A percentile compares a stretch with the other conserved stretches of the same genome.
Conservation (phyloP, 2,329 filamentous ascomycete genomes). For the Aplosporella prunicola region DNA sequence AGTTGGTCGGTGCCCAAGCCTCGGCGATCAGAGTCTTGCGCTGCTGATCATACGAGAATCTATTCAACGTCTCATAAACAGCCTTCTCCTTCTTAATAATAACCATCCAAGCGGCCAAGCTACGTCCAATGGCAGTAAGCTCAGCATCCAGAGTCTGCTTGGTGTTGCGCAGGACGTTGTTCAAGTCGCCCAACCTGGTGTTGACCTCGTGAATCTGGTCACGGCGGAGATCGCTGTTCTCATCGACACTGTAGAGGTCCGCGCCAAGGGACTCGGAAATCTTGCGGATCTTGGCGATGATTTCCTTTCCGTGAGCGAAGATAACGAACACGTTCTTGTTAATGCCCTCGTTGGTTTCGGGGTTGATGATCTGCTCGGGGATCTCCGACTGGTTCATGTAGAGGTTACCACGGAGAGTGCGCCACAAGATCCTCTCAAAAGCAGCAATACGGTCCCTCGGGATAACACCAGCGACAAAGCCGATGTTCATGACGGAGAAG, state of each 20-base stretch:
- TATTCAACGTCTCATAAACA: slow-evolving; percentile 89
- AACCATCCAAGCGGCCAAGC: slow-evolving; percentile 92
- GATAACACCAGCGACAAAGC: slow-evolving; percentile 95
- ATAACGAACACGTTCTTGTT: slow-evolving; percentile 99
- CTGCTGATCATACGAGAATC: slow-evolving; percentile 92
- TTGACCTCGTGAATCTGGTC: slow-evolving; percentile 98
- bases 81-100: slow-evolving; percentile 97
- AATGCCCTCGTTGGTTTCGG: slow-evolving; percentile 80
- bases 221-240: slow-evolving; percentile 88
- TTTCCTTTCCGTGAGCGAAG: slow-evolving; percentile 96
- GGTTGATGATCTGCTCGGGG: slow-evolving; percentile 82
- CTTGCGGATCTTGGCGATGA: slow-evolving; percentile 96
- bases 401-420: slow-evolving; percentile 89
- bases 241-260: slow-evolving; percentile 91
- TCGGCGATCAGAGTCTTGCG: slow-evolving; percentile 95
- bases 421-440: slow-evolving; percentile 96
- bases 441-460: slow-evolving; percentile 83
- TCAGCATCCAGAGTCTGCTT: slow-evolving; percentile 90
- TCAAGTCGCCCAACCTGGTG: slow-evolving; percentile 78
- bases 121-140: slow-evolving; percentile 85
- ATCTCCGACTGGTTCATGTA: slow-evolving; percentile 99
- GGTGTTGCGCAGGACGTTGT: slow-evolving; percentile 88
- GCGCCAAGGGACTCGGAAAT: slow-evolving; percentile 96
- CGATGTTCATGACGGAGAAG: slow-evolving; percentile 97
- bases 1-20: slow-evolving; percentile 92